Evolutionary conservation across 495 filamentous ascomycete genomes (phyloP).

Genomic region (Penicillium maclennaniae): DNA sequence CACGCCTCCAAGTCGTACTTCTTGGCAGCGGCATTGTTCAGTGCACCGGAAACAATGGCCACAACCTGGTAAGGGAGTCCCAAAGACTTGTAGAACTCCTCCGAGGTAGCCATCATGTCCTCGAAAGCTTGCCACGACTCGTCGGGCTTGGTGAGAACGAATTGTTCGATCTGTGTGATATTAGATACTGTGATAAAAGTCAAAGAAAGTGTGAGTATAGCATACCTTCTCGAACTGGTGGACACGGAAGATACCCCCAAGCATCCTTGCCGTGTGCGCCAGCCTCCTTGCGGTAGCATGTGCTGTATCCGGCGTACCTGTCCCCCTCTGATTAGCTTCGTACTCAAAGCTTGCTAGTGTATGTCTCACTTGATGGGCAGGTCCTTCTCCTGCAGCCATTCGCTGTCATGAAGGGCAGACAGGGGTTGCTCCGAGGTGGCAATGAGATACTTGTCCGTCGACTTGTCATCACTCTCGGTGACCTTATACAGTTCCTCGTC

Average conservation of each 20-base stretch:
- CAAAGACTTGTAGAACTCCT: slow-evolving; percentile 92
- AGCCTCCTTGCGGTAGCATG: slow-evolving; percentile 93
- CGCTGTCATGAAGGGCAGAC: slow-evolving; percentile 84
- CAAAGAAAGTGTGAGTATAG: background rate
- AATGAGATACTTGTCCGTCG: slow-evolving; percentile 94
- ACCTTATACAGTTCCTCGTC: slow-evolving; percentile 99
- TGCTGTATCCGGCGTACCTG: slow-evolving; percentile 86
- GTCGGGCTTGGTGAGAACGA: slow-evolving; percentile 89
- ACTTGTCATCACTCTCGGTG: slow-evolving; percentile 68
- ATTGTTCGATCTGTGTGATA: slow-evolving; percentile 72
- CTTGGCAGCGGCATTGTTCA: slow-evolving; percentile 91
- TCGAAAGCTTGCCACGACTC: slow-evolving; percentile 93
- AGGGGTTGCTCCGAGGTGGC: slow-evolving; percentile 96
- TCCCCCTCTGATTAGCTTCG: slow-evolving; percentile 7
- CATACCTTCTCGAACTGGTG: slow-evolving; percentile 95
- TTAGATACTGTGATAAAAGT: background rate
- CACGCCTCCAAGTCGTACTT: slow-evolving; percentile 97
- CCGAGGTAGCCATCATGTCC: slow-evolving; percentile 81
- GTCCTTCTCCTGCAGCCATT: slow-evolving; percentile 84
- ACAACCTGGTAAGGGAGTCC: slow-evolving; percentile 86
- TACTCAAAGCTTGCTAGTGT: background rate
- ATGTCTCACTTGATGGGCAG: slow-evolving; percentile 71
- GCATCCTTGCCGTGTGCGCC: slow-evolving; percentile 90
- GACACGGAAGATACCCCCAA: slow-evolving; percentile 97
- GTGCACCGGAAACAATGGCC: slow-evolving; percentile 87